Percentiles rank a stretch among this genome's conserved stretches.
phyloP scores from a whole-genome alignment of 768 basidiomycete genomes.

The Lentinula lateritia region DNA sequence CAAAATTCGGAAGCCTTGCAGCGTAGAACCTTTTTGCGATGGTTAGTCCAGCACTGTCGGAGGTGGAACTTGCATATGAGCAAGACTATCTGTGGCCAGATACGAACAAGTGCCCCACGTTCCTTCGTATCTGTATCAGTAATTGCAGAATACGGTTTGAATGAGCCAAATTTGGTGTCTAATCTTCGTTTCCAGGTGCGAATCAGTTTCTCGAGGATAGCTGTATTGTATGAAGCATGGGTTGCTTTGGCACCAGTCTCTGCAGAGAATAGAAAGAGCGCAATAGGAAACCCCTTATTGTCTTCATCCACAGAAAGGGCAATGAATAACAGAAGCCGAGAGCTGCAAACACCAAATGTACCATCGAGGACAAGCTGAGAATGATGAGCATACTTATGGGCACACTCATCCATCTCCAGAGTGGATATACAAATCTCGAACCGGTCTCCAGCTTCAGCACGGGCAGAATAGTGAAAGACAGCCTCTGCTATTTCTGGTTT shows the following conservation, averaged over 20 bases:
- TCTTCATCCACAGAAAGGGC: constrained; percentile 22
- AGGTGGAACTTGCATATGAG: constrained; percentile 32
- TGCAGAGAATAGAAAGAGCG: constrained; percentile 28
- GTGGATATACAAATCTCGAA: constrained; percentile 28
- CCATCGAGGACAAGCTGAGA: constrained; percentile 16
- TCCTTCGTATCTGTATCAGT: constrained; percentile 10
- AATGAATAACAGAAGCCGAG: constrained; percentile 24
- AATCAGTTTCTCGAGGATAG: constrained; percentile 16
- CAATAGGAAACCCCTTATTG: constrained; percentile 23
- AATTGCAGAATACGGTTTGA: constrained; percentile 18
- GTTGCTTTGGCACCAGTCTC: constrained; percentile 19
- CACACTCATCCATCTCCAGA: constrained; percentile 16
- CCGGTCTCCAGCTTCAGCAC: constrained; percentile 14
- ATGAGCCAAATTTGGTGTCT: constrained; percentile 7
- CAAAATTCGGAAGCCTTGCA: background rate
- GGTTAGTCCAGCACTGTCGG: constrained; percentile 30
- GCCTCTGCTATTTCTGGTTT: constrained; percentile 3
- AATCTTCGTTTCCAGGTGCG: constrained; percentile 16
- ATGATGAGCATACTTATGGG: constrained; percentile 16
- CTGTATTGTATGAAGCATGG: constrained; percentile 22
- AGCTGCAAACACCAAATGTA: constrained; percentile 16
- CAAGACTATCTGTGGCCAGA: constrained; percentile 23
- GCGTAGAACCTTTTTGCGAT: constrained; percentile 11
- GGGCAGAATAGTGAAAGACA: constrained; percentile 21
- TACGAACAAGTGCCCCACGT: constrained; percentile 19